Percentiles rank a stretch among this genome's conserved stretches.
These are phyloP conservation scores for Physcia stellaris DNA, from an alignment of 495 filamentous ascomycete species.

Conservation along the genomic window DNA sequence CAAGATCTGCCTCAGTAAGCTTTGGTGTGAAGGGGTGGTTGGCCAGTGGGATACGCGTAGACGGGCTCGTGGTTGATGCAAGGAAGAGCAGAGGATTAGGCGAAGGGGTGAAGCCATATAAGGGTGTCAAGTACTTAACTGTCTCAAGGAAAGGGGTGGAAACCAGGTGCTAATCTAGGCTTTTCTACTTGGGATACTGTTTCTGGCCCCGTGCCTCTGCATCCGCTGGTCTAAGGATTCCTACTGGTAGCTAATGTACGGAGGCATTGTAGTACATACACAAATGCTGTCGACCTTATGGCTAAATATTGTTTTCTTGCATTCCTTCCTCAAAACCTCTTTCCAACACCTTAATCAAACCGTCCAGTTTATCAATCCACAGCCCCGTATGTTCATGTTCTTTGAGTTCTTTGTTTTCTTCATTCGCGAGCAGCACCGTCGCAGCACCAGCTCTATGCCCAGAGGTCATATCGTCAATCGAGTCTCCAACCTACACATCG, in stretches of 20 bases:
- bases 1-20: slow-evolving; percentile 68
- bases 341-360: slow-evolving; percentile 58
- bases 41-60: slow-evolving; percentile 84
- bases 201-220: too few relatives aligned
- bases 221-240: too few relatives aligned
- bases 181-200: too few relatives aligned
- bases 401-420: slow-evolving; percentile 58
- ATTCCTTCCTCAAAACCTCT: slow-evolving; percentile 43
- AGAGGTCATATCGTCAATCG: slow-evolving; percentile 86
- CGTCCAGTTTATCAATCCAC: slow-evolving; percentile 50
- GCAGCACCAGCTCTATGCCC: slow-evolving; percentile 74
- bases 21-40: slow-evolving; percentile 94
- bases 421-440: slow-evolving; percentile 76
- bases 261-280: too few relatives aligned
- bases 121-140: slow-evolving; percentile 95
- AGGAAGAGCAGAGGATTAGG: slow-evolving; percentile 77
- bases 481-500: slow-evolving; percentile 81
- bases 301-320: slow-evolving; percentile 15
- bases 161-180: slow-evolving; percentile 41
- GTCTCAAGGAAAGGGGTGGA: slow-evolving; percentile 80
- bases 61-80: slow-evolving; percentile 73
- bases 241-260: too few relatives aligned
- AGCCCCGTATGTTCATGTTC: slow-evolving; percentile 69
- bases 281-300: too few relatives aligned
- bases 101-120: slow-evolving; percentile 84